These are phyloP conservation scores for Hypoxylon rubiginosum DNA, from an alignment of 2,329 filamentous ascomycete genomes.

Conservation along the genomic window DNA sequence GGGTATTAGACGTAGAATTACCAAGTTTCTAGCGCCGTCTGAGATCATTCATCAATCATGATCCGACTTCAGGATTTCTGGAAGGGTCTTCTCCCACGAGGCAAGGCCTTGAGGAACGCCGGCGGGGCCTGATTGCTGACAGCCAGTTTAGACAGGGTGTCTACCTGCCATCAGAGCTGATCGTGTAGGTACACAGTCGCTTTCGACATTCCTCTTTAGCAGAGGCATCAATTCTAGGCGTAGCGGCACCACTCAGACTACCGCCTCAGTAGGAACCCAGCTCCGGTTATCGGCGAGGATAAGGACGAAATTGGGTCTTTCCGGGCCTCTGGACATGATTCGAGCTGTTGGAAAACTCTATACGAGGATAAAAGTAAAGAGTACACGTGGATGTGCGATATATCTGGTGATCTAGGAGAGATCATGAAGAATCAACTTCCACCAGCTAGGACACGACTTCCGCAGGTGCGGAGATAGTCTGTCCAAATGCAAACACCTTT, in stretches of 20 bases:
- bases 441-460: not conserved
- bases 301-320: slow-evolving; percentile 52
- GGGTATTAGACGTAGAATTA: too few relatives aligned
- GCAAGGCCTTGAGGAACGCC: slow-evolving; percentile 54
- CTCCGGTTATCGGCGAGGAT: slow-evolving; percentile 56
- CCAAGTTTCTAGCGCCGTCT: too few relatives aligned
- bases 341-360: not conserved
- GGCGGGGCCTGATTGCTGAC: slow-evolving; percentile 50
- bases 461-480: not conserved
- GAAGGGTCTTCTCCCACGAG: slow-evolving; percentile 51
- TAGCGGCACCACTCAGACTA: slow-evolving; percentile 51
- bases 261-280: slow-evolving; percentile 54
- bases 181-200: too few relatives aligned
- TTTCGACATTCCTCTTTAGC: not conserved
- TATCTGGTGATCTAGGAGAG: not conserved
- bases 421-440: not conserved
- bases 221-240: slow-evolving; percentile 46
- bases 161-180: slow-evolving; percentile 31
- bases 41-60: too few relatives aligned
- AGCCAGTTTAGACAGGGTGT: slow-evolving; percentile 52
- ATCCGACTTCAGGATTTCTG: slow-evolving; percentile 50
- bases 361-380: not conserved
- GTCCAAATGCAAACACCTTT: not conserved
- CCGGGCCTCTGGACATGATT: slow-evolving; percentile 41
- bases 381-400: not conserved